Base-by-base conservation (phyloP, 2,329 filamentous ascomycete species). In the Microcyclospora tardicrescens region DNA sequence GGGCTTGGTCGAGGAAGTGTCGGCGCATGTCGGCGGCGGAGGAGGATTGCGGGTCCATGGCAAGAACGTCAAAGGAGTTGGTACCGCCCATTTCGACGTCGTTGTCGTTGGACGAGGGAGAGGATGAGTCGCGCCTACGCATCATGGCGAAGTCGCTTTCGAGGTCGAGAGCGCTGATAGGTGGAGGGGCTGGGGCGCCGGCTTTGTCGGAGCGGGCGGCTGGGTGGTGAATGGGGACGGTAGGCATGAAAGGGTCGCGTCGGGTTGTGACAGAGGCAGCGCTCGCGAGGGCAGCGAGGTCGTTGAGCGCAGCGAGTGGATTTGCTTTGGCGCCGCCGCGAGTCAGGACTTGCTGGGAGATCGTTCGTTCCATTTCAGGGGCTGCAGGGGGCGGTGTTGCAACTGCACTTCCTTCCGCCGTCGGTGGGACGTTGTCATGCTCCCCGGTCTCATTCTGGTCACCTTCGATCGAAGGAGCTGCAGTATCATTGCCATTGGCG, bases 361-460 rank as follows among this genome's bases (percentile, higher is more conserved):
- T 65, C 10, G 72, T 73, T 30, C 76, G 71, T 36, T 73, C 69
- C 75, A 79, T 79, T 38, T 75, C 74, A 4, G 51, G 44, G 14
- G 54, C 48, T 13, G 45, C 46, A 13, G 52, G 49, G 24, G 53
- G 52, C 38, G 54, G 53, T 28, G 49, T 50, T 6, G 12, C 30
- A 32, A n/a, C 10, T 4, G 14, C 30, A 27, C 45, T 47, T 16
- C 48, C 40, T 13, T 44, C 44, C 13, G 42, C 49, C n/a, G 46
- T 47, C 38, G 52, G 37, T 29, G 45, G 39, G 9, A 46, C 47
- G 9, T 46, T 43, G 13, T 52, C 46, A 11, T 45, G 46, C 24
- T 56, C 53, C 13, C 48, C 46, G 15, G 46, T 44, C 15, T 56
- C 54, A 9, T 52, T 46, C n/a, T 47, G 43, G 10, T 56, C 50